Percentiles rank a stretch among this genome's conserved stretches.
Conservation (phyloP, 345 rosid genomes). For the Lumnitzera racemosa region DNA sequence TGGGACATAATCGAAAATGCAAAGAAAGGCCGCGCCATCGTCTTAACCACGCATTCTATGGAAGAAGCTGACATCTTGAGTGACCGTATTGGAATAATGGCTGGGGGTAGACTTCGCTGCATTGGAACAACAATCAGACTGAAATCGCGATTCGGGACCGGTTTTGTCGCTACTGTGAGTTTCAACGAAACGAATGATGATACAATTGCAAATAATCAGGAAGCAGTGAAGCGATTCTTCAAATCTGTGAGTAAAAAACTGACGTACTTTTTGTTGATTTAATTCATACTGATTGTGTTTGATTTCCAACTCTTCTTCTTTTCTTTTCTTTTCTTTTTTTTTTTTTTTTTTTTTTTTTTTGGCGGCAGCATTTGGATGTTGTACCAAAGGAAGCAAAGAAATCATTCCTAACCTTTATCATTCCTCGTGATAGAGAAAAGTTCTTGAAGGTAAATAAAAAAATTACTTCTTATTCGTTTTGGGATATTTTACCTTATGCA, state of each 20-base stretch:
- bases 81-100: slow-evolving; percentile 92
- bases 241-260: slow-evolving; percentile 40
- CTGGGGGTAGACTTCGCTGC: slow-evolving; percentile 89
- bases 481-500: not conserved
- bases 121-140: slow-evolving; percentile 81
- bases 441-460: slow-evolving; percentile 42
- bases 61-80: slow-evolving; percentile 91
- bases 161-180: slow-evolving; percentile 73
- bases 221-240: slow-evolving; percentile 64
- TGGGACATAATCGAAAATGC: slow-evolving; percentile 86
- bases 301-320: not conserved
- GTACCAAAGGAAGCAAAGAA: slow-evolving; percentile 59
- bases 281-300: not conserved
- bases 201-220: slow-evolving; percentile 25
- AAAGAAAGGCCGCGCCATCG: slow-evolving; percentile 77
- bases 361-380: slow-evolving; percentile 61
- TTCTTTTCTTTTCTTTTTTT: too few relatives aligned
- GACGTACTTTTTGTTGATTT: not conserved
- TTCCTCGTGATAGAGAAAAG: slow-evolving; percentile 72
- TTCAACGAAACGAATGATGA: slow-evolving; percentile 42
- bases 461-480: not conserved
- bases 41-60: slow-evolving; percentile 89
- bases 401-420: slow-evolving; percentile 69
- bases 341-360: too few relatives aligned
- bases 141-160: slow-evolving; percentile 85